Evolutionary conservation across 768 basidiomycete species (phyloP), one percentile per base, ranked within the genome.

Genomic region (Boletus pseudo-olivaceus): DNA sequence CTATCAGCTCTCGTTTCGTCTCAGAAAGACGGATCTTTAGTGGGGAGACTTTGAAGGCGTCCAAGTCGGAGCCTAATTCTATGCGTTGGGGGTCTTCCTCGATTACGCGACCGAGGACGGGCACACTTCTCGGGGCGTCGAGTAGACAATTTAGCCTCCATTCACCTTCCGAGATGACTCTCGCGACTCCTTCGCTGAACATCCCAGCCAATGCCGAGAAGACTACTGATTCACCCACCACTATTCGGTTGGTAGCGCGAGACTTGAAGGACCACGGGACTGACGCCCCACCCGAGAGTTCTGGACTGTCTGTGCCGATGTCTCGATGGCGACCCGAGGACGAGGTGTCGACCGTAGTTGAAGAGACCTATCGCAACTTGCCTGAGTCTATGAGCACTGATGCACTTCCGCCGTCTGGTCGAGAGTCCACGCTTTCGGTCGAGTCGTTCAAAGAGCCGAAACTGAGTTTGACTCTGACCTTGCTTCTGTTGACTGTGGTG

Each of bases 381-480:
- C 55, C 60, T 4, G 60, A 67, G 5, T 54, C 58, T 11, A 46
- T 44, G 55, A 34, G 42, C 49, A 19, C 62, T 45, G 23, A 47
- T 55, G 42, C 54, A 34, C 29, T 54, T 59, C 43, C 65, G 54
- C 42, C 48, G 53, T 23, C 66, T 47, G 41, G 37, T 30, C 50
- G 55, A 32, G 54, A 34, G 12, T 69, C 69, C n/a, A 53, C 33
- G 12, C 49, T 57, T 39, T 48, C 58, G 1, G 27, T 30, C 45
- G 37, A 57, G 33, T 60, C 66, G 2, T 71, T 67, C 44, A 77
- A 84, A 63, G 73, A 76, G 50, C 85, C 87, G 4, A 73, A 75
- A 59, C 61, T 90, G 61, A 87, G 84, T 63, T 72, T 82, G 68
- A 72, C 75, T 30, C 67, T 88, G 62, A 84, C 82, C 2, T 59